Base-by-base conservation (phyloP, 768 basidiomycete species). In the Serendipita sp. region DNA sequence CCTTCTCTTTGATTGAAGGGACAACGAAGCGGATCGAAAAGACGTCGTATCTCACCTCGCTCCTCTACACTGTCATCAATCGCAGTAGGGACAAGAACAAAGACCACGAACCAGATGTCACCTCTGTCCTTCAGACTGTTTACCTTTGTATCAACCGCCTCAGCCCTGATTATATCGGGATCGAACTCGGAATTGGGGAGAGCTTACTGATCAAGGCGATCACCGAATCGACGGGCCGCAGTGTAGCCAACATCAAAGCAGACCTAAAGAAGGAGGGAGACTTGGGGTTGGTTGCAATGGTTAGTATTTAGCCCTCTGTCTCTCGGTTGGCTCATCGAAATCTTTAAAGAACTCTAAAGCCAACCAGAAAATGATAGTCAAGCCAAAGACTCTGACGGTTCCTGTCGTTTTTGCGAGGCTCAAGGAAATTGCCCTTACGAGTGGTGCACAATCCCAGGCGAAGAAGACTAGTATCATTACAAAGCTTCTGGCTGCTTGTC, bases 1-100 rank as follows among this genome's bases (percentile, higher is more conserved):
- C 88, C 0, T 98, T 98, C 72, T 80, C 85, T 16, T 75, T 88
- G 35, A 98, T 99, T 67, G 94, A 96, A 73, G 83, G 84, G 3
- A 99, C 96, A 7, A 97, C 93, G 1, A 98, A 97, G 71, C 88
- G 96, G 18, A 75, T 96, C 53, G 93, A 96, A 73, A 99, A 98
- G 74, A 89, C 83, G 2, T 82, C 90, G 0, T 78, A 92, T 66
- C 81, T 99, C 7, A 98, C 93, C 0, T 79, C 87, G 0, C 93
- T 98, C 73, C 78, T 99, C 47, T 75, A 93, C 3, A 84, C 95
- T 10, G 91, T 98, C 35, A 93, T 97, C 64, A 86, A 86, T 72
- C 79, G 92, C 56, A 89, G 92, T 67, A 85, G 84, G 15, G 79
- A 84, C 63, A 86, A 81, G 44, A 89, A 92, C 66, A 78, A 60